Conservation (phyloP, 2,329 filamentous ascomycete species). For the Arthrobotrys conoides region DNA sequence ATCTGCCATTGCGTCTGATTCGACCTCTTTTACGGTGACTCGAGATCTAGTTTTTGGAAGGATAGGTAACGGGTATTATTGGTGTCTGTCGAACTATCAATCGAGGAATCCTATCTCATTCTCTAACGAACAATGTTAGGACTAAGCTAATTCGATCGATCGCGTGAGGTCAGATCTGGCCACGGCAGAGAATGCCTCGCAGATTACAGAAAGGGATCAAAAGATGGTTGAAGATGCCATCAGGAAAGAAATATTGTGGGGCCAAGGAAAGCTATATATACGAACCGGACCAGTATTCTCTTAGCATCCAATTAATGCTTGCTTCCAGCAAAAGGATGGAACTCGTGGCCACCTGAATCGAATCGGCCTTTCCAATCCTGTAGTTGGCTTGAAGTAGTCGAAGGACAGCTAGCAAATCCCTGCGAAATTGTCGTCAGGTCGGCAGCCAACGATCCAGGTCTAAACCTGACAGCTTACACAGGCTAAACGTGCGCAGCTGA, state of each 20-base stretch:
- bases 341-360: slow-evolving; percentile 43
- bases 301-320: slow-evolving; percentile 44
- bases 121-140: slow-evolving; percentile 40
- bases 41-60: slow-evolving; percentile 48
- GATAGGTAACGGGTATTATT: slow-evolving; percentile 27
- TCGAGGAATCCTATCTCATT: slow-evolving; percentile 53
- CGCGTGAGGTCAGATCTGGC: slow-evolving; percentile 8
- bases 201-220: neutral
- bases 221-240: slow-evolving; percentile 2
- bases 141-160: neutral
- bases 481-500: slow-evolving; percentile 60
- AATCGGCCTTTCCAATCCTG: slow-evolving; percentile 28
- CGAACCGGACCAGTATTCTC: slow-evolving; percentile 52
- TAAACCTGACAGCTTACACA: slow-evolving; percentile 48
- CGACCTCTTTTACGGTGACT: slow-evolving; percentile 42
- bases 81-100: slow-evolving; percentile 53
- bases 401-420: slow-evolving; percentile 54
- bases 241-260: slow-evolving; percentile 14
- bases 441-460: slow-evolving; percentile 49
- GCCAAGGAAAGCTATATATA: slow-evolving; percentile 44
- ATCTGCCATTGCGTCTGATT: slow-evolving; percentile 45
- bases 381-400: slow-evolving; percentile 42
- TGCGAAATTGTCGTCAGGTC: slow-evolving; percentile 60
- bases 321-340: slow-evolving; percentile 42
- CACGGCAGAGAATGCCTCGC: neutral